Conservation (phyloP, 2,329 filamentous ascomycete genomes). For the Kalmusia sp. region DNA sequence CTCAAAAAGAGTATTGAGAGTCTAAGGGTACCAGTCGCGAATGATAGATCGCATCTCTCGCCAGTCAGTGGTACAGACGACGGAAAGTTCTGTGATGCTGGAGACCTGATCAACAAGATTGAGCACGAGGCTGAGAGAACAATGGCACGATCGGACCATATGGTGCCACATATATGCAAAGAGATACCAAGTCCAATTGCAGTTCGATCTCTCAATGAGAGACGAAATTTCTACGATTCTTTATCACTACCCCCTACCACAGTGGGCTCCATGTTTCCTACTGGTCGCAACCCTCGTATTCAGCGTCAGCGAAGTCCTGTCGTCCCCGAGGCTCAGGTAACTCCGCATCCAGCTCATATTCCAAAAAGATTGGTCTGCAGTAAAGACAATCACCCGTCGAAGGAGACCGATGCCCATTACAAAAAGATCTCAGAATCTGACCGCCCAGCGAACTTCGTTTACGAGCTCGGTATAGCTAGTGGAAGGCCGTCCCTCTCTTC, state of each 20-base stretch:
- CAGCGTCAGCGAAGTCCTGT: not conserved
- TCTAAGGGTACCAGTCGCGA: not conserved
- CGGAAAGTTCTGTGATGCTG: constrained; percentile 1
- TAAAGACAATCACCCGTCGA: not conserved
- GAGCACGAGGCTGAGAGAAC: not conserved
- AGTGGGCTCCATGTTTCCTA: not conserved
- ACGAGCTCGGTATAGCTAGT: not conserved
- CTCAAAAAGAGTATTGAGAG: not conserved
- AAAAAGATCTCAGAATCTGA: not conserved
- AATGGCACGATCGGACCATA: not conserved
- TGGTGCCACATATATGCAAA: not conserved
- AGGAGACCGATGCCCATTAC: not conserved
- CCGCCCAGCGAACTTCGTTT: constrained; percentile 10
- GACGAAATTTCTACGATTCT: not conserved
- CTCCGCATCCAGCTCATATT: constrained; percentile 2
- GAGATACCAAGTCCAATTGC: too few relatives aligned
- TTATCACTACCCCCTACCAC: not conserved
- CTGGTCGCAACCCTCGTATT: not conserved
- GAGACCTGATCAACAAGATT: not conserved
- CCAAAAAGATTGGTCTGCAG: not conserved
- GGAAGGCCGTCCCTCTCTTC: not conserved
- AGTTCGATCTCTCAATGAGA: not conserved
- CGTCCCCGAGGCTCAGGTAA: not conserved
- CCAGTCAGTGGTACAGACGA: not conserved
- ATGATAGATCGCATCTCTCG: not conserved